A percentile compares a stretch with the other conserved stretches of the same genome.
phyloP scores from a whole-genome alignment of 225 moss, liverwort and hornwort species.

The Pseudisothecium myosuroides region DNA sequence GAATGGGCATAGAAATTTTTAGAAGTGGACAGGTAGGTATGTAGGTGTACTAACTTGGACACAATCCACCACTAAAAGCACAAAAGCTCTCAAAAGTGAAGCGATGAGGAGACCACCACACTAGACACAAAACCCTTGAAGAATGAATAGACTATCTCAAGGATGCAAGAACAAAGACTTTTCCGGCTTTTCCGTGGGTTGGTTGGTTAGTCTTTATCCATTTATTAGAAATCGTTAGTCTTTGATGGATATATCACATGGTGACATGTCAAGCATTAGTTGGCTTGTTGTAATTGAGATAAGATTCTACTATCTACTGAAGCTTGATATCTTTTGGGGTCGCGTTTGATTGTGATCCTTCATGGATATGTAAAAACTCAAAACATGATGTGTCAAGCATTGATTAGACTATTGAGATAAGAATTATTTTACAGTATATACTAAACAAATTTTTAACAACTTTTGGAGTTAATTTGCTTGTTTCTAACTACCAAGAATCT shows the following conservation, averaged over 20 bases:
- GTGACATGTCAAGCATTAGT: background rate
- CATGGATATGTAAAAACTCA: too few species aligned
- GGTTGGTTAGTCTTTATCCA: background rate
- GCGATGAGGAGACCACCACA: background rate
- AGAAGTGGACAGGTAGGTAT: too few species aligned
- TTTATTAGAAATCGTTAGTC: background rate
- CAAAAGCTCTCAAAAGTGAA: background rate
- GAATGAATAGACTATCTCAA: background rate
- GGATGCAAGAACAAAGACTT: background rate
- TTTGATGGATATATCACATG: background rate
- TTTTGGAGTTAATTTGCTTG: too few species aligned
- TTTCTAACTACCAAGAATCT: too few species aligned
- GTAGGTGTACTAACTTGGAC: background rate
- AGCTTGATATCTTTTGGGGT: too few species aligned
- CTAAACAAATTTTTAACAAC: too few species aligned
- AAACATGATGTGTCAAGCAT: too few species aligned
- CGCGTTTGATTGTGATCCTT: too few species aligned
- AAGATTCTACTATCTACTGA: background rate
- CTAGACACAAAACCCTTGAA: background rate
- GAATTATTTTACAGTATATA: too few species aligned
- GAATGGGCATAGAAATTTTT: background rate
- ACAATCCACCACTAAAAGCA: background rate
- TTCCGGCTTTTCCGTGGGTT: accelerated
- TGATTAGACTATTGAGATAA: too few species aligned
- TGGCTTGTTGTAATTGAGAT: background rate